These are phyloP conservation scores for Puccinia triticina DNA, from an alignment of 1,284 basidiomycete genomes.

Conservation along the genomic window DNA sequence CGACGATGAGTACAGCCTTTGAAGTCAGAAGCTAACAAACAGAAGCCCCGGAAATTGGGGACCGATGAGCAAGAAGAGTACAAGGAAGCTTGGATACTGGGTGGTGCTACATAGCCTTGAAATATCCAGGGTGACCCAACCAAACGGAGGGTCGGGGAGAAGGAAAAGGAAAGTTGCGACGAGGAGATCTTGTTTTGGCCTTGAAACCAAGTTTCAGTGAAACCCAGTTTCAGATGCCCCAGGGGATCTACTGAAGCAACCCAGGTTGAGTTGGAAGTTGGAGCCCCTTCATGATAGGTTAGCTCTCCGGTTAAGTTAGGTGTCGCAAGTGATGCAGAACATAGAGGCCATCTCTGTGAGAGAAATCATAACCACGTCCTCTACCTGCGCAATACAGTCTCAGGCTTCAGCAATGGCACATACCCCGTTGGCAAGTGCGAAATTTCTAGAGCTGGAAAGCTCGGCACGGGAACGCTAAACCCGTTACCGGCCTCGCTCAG, in stretches of 20 bases:
- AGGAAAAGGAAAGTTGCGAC: constrained; percentile 5
- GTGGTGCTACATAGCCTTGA: not conserved
- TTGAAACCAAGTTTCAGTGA: not conserved
- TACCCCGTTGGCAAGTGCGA: not conserved
- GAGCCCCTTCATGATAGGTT: not conserved
- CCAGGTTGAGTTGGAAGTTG: not conserved
- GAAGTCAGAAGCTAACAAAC: not conserved
- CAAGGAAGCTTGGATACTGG: not conserved
- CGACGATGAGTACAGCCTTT: not conserved
- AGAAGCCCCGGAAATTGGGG: not conserved
- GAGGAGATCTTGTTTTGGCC: not conserved
- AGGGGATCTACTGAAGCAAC: not conserved
- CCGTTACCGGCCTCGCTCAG: not conserved
- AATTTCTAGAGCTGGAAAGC: not conserved
- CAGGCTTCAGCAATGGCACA: not conserved
- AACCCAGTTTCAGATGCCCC: not conserved
- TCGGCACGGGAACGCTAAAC: not conserved
- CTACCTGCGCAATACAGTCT: not conserved
- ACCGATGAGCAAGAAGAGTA: not conserved
- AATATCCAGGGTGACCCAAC: not conserved
- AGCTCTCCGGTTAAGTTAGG: not conserved
- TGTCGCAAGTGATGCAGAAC: not conserved
- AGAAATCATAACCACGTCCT: not conserved
- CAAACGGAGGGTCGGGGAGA: not conserved
- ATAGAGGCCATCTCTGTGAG: not conserved